These are phyloP conservation scores for Panaeolus papilionaceus DNA, from an alignment of 768 basidiomycete species.

Conservation along the genomic window DNA sequence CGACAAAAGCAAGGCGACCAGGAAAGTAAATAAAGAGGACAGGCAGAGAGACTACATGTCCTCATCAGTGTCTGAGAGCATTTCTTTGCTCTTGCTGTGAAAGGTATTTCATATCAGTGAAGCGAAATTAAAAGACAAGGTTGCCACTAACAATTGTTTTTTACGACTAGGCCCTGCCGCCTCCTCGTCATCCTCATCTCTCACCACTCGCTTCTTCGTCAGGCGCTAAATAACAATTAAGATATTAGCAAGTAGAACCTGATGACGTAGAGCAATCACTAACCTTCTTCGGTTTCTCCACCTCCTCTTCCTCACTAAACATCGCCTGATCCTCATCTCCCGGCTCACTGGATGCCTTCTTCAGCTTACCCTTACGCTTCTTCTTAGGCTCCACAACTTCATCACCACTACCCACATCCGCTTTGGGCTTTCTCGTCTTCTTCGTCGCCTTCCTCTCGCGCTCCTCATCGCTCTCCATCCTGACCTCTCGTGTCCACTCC, in stretches of 20 bases:
- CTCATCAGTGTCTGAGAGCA: slow-evolving; percentile 88
- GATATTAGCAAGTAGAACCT: slow-evolving; percentile 25
- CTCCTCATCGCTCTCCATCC: slow-evolving; percentile 81
- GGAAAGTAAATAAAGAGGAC: slow-evolving; percentile 4
- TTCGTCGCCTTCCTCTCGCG: slow-evolving; percentile 65
- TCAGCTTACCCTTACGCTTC: slow-evolving; percentile 72
- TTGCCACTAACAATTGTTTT: slow-evolving; percentile 71
- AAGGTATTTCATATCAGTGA: slow-evolving; percentile 19
- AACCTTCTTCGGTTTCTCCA: slow-evolving; percentile 77
- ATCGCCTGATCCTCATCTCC: slow-evolving; percentile 68
- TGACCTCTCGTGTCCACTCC: slow-evolving; percentile 75
- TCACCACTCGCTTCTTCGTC: slow-evolving; percentile 76
- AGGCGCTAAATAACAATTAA: slow-evolving; percentile 40
- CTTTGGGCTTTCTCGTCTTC: slow-evolving; percentile 60
- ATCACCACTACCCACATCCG: slow-evolving; percentile 58
- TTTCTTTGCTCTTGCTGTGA: slow-evolving; percentile 85
- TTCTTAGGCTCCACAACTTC: slow-evolving; percentile 70
- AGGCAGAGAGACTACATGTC: slow-evolving; percentile 62
- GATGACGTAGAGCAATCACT: slow-evolving; percentile 19
- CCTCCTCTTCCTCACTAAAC: slow-evolving; percentile 77
- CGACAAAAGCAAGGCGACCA: not conserved
- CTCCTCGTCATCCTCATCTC: slow-evolving; percentile 82
- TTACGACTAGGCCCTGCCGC: slow-evolving; percentile 67
- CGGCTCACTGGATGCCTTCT: slow-evolving; percentile 60
- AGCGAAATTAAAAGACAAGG: slow-evolving; percentile 1